These are phyloP conservation scores for Lachnellula subtilissima DNA, from an alignment of 2,329 filamentous ascomycete species.

Conservation along the genomic window DNA sequence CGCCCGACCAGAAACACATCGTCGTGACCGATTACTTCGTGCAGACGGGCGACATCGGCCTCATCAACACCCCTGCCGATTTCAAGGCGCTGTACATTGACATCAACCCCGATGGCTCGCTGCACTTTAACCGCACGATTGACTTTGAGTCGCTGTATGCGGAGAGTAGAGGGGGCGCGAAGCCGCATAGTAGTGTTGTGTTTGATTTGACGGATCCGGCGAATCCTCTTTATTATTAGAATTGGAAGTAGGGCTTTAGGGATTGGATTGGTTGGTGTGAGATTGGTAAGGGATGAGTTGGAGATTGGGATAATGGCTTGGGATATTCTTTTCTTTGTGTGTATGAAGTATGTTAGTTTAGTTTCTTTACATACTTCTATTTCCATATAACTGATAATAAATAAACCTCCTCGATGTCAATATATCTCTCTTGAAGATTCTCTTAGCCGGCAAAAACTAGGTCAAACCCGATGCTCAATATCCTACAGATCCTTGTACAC, in stretches of 20 bases:
- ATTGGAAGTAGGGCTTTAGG: neutral
- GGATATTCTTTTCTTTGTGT: too few relatives aligned
- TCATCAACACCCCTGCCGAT: constrained; percentile 52
- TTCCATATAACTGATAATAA: too few relatives aligned
- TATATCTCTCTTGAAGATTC: too few relatives aligned
- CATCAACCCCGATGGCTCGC: constrained; percentile 47
- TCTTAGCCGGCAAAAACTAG: too few relatives aligned
- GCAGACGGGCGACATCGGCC: constrained; percentile 54
- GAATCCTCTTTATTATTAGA: neutral
- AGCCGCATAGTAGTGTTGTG: neutral
- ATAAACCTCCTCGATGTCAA: too few relatives aligned
- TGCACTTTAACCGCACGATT: constrained; percentile 56
- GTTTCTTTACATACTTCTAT: too few relatives aligned
- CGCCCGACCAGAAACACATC: constrained; percentile 59
- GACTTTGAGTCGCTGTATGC: constrained; percentile 51
- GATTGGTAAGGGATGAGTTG: too few relatives aligned
- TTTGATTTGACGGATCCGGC: neutral
- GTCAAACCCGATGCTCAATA: too few relatives aligned
- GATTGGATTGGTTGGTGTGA: neutral
- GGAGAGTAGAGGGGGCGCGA: constrained; percentile 43
- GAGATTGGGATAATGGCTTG: too few relatives aligned
- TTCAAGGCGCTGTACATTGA: constrained; percentile 61
- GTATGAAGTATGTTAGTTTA: too few relatives aligned
- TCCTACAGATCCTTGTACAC: too few relatives aligned
- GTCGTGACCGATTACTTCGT: constrained; percentile 64